Conservation (phyloP, 257 asterid genomes). For the Scutellaria baicalensis region DNA sequence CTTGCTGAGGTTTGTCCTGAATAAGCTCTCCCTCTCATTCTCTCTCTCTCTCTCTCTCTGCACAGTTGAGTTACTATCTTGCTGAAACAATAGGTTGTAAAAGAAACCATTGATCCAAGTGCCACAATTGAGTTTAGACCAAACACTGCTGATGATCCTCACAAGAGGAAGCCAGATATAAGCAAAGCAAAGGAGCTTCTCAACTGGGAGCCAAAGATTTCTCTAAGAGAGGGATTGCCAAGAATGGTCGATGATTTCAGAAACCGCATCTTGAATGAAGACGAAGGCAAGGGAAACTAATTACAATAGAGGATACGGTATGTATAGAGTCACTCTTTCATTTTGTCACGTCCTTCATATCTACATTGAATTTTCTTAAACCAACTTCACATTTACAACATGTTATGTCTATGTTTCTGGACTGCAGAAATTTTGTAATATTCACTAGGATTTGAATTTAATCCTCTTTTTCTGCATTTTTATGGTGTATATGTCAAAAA, state of each 20-base stretch:
- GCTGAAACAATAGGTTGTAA: slow-evolving; percentile 59
- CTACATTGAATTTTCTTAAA: slow-evolving; percentile 14
- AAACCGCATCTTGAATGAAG: slow-evolving; percentile 94
- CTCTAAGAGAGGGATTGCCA: slow-evolving; percentile 84
- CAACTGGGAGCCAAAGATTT: slow-evolving; percentile 91
- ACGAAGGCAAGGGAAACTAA: slow-evolving; percentile 81
- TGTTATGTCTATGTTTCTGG: not conserved
- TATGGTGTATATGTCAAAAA: slow-evolving; percentile 14
- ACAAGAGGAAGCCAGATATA: slow-evolving; percentile 94
- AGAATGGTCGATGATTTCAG: slow-evolving; percentile 81
- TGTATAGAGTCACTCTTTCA: slow-evolving; percentile 25
- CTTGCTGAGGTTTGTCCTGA: slow-evolving; percentile 57
- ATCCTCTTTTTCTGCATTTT: slow-evolving; percentile 3
- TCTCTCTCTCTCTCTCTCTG: not conserved
- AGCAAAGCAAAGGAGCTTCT: slow-evolving; percentile 85
- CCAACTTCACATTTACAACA: slow-evolving; percentile 3
- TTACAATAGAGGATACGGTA: slow-evolving; percentile 1
- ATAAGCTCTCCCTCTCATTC: not conserved
- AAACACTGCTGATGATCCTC: slow-evolving; percentile 98
- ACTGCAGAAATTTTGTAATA: slow-evolving; percentile 14
- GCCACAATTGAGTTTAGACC: slow-evolving; percentile 73
- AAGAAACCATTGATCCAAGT: slow-evolving; percentile 87
- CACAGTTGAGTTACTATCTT: slow-evolving; percentile 4
- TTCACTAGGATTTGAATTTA: slow-evolving; percentile 10
- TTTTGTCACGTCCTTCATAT: slow-evolving; percentile 8